A percentile compares a stretch with the other conserved stretches of the same genome.
Evolutionary conservation across 805 yeast genomes (phyloP).

Genomic region (Yarrowia sp.): DNA sequence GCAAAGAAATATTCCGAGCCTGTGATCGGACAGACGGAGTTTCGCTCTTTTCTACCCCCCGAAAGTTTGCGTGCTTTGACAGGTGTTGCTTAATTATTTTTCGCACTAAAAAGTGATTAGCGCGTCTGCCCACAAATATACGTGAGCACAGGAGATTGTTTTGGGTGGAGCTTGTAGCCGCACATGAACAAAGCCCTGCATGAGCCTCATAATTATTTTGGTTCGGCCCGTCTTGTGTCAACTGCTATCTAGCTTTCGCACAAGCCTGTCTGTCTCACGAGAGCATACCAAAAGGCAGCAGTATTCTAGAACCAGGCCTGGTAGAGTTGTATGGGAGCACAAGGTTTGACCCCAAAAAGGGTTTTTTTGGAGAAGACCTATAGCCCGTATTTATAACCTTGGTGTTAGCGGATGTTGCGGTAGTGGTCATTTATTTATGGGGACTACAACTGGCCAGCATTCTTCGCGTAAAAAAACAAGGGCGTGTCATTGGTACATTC

Average conservation of each 20-base stretch:
- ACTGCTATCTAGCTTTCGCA: neutral
- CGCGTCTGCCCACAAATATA: too few relatives aligned
- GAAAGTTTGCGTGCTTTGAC: too few relatives aligned
- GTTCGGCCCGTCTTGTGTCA: neutral
- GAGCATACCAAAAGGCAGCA: neutral
- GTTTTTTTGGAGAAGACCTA: neutral
- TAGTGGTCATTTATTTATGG: too few relatives aligned
- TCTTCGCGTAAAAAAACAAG: neutral
- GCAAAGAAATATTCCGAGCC: too few relatives aligned
- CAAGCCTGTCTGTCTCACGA: neutral
- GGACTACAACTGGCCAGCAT: too few relatives aligned
- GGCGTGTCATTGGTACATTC: too few relatives aligned
- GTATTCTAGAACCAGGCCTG: neutral
- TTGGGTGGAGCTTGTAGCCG: neutral
- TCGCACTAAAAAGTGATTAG: too few relatives aligned
- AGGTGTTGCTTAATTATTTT: too few relatives aligned
- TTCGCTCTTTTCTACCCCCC: too few relatives aligned
- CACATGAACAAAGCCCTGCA: conserved; percentile 5
- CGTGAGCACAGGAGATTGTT: too few relatives aligned
- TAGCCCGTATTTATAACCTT: conserved; percentile 6
- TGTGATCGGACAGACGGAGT: too few relatives aligned
- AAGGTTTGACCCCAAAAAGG: too few relatives aligned
- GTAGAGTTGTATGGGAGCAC: neutral
- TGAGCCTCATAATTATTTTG: neutral
- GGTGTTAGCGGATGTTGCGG: neutral